Percentiles rank a stretch among this genome's conserved stretches.
Evolutionary conservation across 352 stramenopile species (phyloP).

Genomic region (Aphanomyces astaci): DNA sequence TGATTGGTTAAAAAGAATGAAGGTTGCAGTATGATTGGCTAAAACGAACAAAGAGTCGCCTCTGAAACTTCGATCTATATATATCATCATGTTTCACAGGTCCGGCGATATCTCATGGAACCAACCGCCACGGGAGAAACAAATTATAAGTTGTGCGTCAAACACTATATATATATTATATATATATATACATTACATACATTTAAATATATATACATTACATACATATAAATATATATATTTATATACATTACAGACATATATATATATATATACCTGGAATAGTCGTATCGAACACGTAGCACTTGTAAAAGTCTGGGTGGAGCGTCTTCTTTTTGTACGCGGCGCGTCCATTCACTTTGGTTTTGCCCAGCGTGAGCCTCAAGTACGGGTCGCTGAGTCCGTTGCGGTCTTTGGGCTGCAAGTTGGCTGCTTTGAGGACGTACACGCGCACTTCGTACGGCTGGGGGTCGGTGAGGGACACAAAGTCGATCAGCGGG

Average conservation of each 20-base stretch:
- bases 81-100: too few relatives aligned
- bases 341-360: slow-evolving; percentile 56
- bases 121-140: too few relatives aligned
- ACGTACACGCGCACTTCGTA: slow-evolving; percentile 72
- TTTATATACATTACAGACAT: neutral
- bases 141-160: too few relatives aligned
- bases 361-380: slow-evolving; percentile 59
- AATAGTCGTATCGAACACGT: slow-evolving; percentile 55
- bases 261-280: slow-evolving; percentile 30
- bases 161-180: too few relatives aligned
- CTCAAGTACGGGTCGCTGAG: slow-evolving; percentile 74
- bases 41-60: too few relatives aligned
- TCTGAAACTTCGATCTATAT: too few relatives aligned
- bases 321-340: slow-evolving; percentile 69
- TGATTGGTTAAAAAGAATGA: too few relatives aligned
- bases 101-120: too few relatives aligned
- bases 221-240: neutral
- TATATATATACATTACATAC: too few relatives aligned
- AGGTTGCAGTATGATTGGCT: too few relatives aligned
- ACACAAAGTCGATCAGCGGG: slow-evolving; percentile 38
- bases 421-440: slow-evolving; percentile 54
- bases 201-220: neutral
- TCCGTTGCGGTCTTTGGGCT: slow-evolving; percentile 71
- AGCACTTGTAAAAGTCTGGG: slow-evolving; percentile 68
- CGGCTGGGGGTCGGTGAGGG: slow-evolving; percentile 41